A percentile compares a stretch with the other conserved stretches of the same genome.
Conservation (phyloP, 106 monocot species). For the Apostasia shenzhenica region DNA sequence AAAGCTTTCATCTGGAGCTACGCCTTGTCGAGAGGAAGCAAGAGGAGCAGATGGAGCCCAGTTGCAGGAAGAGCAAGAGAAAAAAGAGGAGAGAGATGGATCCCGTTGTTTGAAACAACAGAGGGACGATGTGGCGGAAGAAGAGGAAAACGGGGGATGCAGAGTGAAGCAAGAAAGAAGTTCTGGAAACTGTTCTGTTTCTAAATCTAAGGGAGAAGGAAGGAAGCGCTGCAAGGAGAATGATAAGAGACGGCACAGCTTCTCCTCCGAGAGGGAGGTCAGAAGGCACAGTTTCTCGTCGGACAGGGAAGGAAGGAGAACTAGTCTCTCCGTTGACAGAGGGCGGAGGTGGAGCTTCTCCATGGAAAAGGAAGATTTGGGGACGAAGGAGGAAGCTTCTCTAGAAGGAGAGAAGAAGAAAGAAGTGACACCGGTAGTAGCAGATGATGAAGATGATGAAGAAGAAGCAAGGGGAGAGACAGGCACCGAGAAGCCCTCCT, state of each 20-base stretch:
- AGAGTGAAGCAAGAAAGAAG: slow-evolving; percentile 24
- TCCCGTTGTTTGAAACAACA: not conserved
- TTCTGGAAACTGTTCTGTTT: slow-evolving; percentile 31
- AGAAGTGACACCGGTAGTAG: slow-evolving; percentile 7
- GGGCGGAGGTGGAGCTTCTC: slow-evolving; percentile 53
- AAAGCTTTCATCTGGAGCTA: slow-evolving; percentile 3
- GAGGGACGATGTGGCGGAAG: slow-evolving; percentile 8
- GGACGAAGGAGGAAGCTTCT: slow-evolving; percentile 3
- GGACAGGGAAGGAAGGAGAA: slow-evolving; percentile 30
- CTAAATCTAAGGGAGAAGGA: slow-evolving; percentile 25
- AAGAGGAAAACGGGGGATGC: not conserved
- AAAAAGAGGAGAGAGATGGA: slow-evolving; percentile 13
- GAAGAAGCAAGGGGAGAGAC: not conserved
- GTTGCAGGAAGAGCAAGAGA: not conserved
- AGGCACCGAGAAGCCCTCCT: not conserved
- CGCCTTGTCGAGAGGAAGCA: not conserved
- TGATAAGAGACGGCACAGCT: slow-evolving; percentile 44
- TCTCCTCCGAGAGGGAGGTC: slow-evolving; percentile 33
- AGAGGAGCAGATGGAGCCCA: not conserved
- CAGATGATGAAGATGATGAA: slow-evolving; percentile 2
- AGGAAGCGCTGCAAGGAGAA: slow-evolving; percentile 40
- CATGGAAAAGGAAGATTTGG: slow-evolving; percentile 35
- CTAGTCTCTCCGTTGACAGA: slow-evolving; percentile 2
- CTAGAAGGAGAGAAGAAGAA: slow-evolving; percentile 19
- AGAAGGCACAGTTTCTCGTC: slow-evolving; percentile 55